Evolutionary conservation across 2,329 filamentous ascomycete species (phyloP).

Genomic region (Helotiales sp.): DNA sequence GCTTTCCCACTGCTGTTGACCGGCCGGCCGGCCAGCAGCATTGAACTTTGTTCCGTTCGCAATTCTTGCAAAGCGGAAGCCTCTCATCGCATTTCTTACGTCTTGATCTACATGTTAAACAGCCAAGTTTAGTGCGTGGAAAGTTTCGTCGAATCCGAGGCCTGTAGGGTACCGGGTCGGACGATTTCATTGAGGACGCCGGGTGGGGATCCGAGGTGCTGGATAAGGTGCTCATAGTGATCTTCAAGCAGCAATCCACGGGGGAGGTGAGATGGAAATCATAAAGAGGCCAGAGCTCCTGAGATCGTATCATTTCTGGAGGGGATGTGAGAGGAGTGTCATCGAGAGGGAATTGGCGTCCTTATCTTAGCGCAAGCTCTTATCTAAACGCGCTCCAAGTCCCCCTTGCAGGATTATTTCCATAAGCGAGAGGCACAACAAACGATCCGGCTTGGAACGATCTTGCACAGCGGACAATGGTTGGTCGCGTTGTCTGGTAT

Average conservation of each 20-base stretch:
- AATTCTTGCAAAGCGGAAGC: constrained; percentile 4
- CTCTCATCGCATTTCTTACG: constrained; percentile 20
- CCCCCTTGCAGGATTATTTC: not conserved
- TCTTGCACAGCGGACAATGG: not conserved
- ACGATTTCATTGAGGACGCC: not conserved
- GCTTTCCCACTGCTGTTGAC: not conserved
- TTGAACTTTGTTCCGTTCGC: constrained; percentile 12
- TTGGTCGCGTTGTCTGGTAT: not conserved
- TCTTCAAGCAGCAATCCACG: not conserved
- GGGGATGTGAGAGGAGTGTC: not conserved
- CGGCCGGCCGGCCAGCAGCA: constrained; percentile 8
- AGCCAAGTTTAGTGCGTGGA: constrained; percentile 16
- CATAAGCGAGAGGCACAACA: constrained; percentile 16
- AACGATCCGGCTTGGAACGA: not conserved
- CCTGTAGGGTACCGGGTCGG: not conserved
- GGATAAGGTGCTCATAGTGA: not conserved
- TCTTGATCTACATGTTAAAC: constrained; percentile 14
- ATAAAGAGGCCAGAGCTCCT: not conserved
- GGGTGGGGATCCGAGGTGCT: not conserved
- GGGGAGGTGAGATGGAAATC: not conserved
- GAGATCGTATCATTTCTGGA: not conserved
- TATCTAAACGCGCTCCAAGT: constrained; percentile 14
- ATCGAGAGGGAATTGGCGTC: not conserved
- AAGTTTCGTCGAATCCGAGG: constrained; percentile 20
- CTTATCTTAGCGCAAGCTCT: constrained; percentile 15